phyloP scores from a whole-genome alignment of 2,329 filamentous ascomycete species.

The Coniochaeta pulveracea region DNA sequence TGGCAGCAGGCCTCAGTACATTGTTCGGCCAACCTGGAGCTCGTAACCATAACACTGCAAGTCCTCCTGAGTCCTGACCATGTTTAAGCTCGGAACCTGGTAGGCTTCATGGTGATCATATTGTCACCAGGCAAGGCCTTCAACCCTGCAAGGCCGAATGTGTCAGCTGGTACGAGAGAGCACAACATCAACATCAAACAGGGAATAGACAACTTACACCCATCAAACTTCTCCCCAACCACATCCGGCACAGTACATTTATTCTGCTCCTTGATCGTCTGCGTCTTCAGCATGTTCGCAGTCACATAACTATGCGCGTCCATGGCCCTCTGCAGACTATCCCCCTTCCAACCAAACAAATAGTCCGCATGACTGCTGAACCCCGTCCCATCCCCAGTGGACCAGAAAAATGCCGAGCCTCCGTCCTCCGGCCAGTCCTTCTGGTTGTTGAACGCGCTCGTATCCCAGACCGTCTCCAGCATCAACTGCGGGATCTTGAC shows the following conservation, averaged over 20 bases:
- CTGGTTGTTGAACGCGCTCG: constrained; percentile 21
- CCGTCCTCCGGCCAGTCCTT: constrained; percentile 24
- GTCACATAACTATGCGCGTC: constrained; percentile 20
- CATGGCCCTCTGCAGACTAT: constrained; percentile 27
- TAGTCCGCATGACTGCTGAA: constrained; percentile 29
- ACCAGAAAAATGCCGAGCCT: constrained; percentile 29
- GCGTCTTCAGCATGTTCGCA: constrained; percentile 16
- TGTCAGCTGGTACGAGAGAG: not conserved
- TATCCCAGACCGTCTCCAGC: constrained; percentile 25
- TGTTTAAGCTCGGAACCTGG: too few species aligned
- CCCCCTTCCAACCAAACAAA: constrained; percentile 30
- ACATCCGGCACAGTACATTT: constrained; percentile 15
- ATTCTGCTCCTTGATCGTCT: constrained; percentile 16
- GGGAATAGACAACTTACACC: constrained; percentile 13
- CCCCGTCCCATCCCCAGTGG: constrained; percentile 22
- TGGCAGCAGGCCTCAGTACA: too few species aligned
- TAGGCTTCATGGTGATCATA: too few species aligned
- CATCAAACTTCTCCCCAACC: constrained; percentile 16
- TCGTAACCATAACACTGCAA: too few species aligned
- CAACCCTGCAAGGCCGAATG: not conserved
- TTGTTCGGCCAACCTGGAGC: too few species aligned
- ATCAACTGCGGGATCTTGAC: constrained; percentile 29
- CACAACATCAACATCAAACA: not conserved
- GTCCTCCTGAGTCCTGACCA: too few species aligned
- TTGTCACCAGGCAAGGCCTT: constrained; percentile 1